Evolutionary conservation across 495 filamentous ascomycete species (phyloP).

Genomic region (Jackrogersella multiformis): DNA sequence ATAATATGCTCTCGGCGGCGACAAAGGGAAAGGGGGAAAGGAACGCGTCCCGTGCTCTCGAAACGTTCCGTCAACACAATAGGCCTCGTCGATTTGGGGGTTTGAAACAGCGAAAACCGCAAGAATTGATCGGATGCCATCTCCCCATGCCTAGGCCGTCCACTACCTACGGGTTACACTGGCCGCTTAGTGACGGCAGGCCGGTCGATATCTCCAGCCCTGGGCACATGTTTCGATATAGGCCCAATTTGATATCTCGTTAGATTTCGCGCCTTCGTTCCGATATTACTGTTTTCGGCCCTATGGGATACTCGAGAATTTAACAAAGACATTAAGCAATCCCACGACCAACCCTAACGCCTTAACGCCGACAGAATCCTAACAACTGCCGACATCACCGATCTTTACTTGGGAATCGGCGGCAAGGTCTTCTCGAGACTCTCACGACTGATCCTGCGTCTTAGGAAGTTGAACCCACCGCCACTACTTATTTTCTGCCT

Average conservation of each 20-base stretch:
- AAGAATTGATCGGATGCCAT: background rate
- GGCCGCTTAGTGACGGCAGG: background rate
- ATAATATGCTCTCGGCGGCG: conserved; percentile 33
- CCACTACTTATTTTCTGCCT: conserved; percentile 25
- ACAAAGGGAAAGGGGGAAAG: conserved; percentile 37
- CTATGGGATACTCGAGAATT: conserved; percentile 37
- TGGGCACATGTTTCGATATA: conserved; percentile 42
- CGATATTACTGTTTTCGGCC: conserved; percentile 31
- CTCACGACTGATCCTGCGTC: conserved; percentile 49
- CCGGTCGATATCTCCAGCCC: conserved; percentile 43
- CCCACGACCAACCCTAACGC: conserved; percentile 1
- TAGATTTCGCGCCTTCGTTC: conserved; percentile 43
- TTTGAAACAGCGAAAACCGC: background rate
- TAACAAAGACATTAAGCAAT: conserved; percentile 19
- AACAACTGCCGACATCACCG: conserved; percentile 13
- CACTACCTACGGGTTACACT: background rate
- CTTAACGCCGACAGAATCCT: conserved; percentile 26
- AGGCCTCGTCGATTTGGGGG: background rate
- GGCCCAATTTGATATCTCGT: conserved; percentile 44
- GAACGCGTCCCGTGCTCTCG: conserved; percentile 12
- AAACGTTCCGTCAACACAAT: background rate
- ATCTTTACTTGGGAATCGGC: conserved; percentile 54
- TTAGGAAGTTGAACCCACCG: conserved; percentile 27
- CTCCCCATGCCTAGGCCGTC: background rate
- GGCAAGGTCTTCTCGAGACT: conserved; percentile 66